Evolutionary conservation across 225 moss, liverwort and hornwort species (phyloP).

Genomic region (Straminergon stramineum): DNA sequence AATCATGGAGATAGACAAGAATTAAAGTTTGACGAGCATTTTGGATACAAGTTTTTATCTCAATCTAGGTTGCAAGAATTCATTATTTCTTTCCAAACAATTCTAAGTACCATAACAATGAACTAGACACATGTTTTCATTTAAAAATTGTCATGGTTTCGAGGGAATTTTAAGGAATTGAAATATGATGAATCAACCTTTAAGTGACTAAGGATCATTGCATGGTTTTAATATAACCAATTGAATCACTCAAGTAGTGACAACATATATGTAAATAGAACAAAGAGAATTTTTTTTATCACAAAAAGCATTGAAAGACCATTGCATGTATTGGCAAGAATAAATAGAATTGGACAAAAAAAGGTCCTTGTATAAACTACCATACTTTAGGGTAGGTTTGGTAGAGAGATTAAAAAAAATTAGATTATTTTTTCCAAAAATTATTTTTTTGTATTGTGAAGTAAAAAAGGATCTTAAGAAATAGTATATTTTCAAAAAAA

Average conservation of each 20-base stretch:
- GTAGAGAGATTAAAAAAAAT: too few species aligned
- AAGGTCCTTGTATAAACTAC: too few species aligned
- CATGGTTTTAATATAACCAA: neutral
- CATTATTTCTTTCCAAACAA: too few species aligned
- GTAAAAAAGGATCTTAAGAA: neutral
- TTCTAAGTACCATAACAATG: rapidly evolving
- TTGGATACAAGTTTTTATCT: neutral
- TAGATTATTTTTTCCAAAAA: neutral
- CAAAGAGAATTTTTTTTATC: too few species aligned
- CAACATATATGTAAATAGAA: neutral
- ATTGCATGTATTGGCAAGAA: too few species aligned
- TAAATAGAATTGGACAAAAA: too few species aligned
- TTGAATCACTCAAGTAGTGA: neutral
- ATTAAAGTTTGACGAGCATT: neutral
- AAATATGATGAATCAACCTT: neutral
- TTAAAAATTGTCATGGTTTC: neutral
- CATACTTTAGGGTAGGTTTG: too few species aligned
- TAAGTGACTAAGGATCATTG: neutral
- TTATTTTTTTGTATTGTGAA: too few species aligned
- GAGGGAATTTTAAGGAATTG: neutral
- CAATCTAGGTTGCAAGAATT: too few species aligned
- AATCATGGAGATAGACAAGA: neutral
- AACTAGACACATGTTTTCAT: too few species aligned
- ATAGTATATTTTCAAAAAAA: neutral
- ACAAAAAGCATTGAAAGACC: too few species aligned